A percentile compares a stretch with the other conserved stretches of the same genome.
Conservation (phyloP, 257 asterid species). For the Eucommia ulmoides region DNA sequence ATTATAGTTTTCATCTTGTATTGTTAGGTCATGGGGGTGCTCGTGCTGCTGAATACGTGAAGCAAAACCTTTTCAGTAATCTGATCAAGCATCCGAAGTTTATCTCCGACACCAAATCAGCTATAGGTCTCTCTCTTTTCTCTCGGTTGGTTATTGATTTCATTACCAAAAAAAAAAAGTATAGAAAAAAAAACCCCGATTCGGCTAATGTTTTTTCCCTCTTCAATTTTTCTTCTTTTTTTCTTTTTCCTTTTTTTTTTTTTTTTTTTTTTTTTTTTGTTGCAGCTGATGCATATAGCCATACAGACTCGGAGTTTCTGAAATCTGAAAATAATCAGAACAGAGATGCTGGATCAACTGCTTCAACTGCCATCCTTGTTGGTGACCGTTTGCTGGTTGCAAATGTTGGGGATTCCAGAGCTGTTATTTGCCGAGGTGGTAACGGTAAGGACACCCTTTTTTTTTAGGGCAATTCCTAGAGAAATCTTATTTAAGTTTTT, state of each 20-base stretch:
- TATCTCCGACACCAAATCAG: constrained; percentile 85
- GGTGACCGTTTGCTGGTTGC: constrained; percentile 90
- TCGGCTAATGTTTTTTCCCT: too few relatives aligned
- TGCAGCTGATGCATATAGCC: constrained; percentile 88
- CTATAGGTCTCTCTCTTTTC: constrained; percentile 47
- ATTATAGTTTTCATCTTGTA: too few relatives aligned
- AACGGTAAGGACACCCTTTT: too few relatives aligned
- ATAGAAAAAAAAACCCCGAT: too few relatives aligned
- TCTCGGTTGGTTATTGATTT: not conserved
- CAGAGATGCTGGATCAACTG: constrained; percentile 97
- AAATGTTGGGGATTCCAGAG: constrained; percentile 93
- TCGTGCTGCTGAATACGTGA: constrained; percentile 96
- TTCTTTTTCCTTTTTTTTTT: not conserved
- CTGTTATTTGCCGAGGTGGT: constrained; percentile 87
- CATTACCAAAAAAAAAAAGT: too few relatives aligned
- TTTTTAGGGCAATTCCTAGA: too few relatives aligned
- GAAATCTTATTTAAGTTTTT: too few relatives aligned
- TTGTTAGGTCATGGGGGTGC: constrained; percentile 97
- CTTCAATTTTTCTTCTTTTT: not conserved
- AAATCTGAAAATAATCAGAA: constrained; percentile 76
- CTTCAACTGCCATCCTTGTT: constrained; percentile 96
- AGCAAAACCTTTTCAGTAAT: constrained; percentile 84
- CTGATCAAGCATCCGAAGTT: constrained; percentile 87
- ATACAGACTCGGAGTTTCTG: constrained; percentile 89
- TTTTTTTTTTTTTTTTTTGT: constrained; percentile 7